Conservation (phyloP, 495 filamentous ascomycete species). For the Polyplosphaeria fusca region DNA sequence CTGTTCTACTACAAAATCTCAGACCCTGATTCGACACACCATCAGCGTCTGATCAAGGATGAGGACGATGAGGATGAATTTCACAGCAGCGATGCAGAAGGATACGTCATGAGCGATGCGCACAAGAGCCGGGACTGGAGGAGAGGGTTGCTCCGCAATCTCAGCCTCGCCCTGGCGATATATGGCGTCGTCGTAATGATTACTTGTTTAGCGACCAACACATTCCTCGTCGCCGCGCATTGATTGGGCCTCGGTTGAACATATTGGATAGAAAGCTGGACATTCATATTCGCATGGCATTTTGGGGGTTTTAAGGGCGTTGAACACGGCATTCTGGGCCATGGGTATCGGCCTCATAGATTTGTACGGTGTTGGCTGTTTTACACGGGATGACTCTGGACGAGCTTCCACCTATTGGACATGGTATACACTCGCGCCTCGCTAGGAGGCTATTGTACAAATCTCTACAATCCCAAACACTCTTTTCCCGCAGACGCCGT, state of each 20-base stretch:
- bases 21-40: slow-evolving; percentile 74
- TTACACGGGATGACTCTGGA: too few species aligned
- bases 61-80: slow-evolving; percentile 65
- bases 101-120: slow-evolving; percentile 26
- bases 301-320: too few species aligned
- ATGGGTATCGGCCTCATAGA: too few species aligned
- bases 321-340: too few species aligned
- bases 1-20: slow-evolving; percentile 98
- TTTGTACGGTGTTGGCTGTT: too few species aligned
- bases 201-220: slow-evolving; percentile 80
- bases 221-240: slow-evolving; percentile 62
- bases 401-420: too few species aligned
- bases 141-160: slow-evolving; percentile 60
- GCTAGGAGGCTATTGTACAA: neutral
- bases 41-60: slow-evolving; percentile 81
- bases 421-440: too few species aligned
- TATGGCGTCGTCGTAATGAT: slow-evolving; percentile 90
- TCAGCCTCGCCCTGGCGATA: slow-evolving; percentile 70
- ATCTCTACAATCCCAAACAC: neutral
- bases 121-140: slow-evolving; percentile 48
- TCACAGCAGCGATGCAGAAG: slow-evolving; percentile 41
- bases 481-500: neutral
- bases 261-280: too few species aligned
- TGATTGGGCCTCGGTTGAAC: too few species aligned
- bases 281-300: too few species aligned